phyloP scores from a whole-genome alignment of 176 grass and related monocot genomes.

The Lolium rigidum region DNA sequence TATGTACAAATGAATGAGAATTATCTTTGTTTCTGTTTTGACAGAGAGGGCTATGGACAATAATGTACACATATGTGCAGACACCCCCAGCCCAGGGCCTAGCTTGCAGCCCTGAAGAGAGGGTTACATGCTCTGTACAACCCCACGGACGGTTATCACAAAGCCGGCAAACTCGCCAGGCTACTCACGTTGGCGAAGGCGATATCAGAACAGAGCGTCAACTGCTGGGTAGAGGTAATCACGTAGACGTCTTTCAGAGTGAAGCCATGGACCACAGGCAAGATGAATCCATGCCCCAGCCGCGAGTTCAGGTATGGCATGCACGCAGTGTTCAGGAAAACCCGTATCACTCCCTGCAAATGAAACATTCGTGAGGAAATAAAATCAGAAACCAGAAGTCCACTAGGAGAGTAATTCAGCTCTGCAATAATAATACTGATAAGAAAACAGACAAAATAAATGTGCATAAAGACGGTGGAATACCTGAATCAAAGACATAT shows the following conservation, averaged over 20 bases:
- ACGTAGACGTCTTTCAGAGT: slow-evolving; percentile 76
- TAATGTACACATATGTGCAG: slow-evolving; percentile 41
- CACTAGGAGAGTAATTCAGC: not conserved
- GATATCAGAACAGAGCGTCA: slow-evolving; percentile 83
- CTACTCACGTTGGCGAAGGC: slow-evolving; percentile 56
- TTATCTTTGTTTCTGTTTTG: not conserved
- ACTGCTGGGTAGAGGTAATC: slow-evolving; percentile 48
- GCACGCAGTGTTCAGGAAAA: slow-evolving; percentile 76
- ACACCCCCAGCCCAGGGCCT: not conserved
- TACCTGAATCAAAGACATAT: slow-evolving; percentile 95
- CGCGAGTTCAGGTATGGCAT: slow-evolving; percentile 75
- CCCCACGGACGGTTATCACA: not conserved
- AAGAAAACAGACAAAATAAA: slow-evolving; percentile 19
- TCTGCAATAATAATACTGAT: not conserved
- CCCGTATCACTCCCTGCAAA: slow-evolving; percentile 81
- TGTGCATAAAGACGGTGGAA: slow-evolving; percentile 8
- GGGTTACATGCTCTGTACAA: not conserved
- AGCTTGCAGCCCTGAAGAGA: not conserved
- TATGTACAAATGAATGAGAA: slow-evolving; percentile 22
- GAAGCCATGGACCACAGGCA: slow-evolving; percentile 73
- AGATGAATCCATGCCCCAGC: slow-evolving; percentile 63
- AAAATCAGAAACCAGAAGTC: not conserved
- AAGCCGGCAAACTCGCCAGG: not conserved
- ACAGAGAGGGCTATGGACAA: slow-evolving; percentile 14
- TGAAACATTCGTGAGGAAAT: not conserved